Base-by-base conservation (phyloP, 768 basidiomycete species). In the Chalciporus chontae region DNA sequence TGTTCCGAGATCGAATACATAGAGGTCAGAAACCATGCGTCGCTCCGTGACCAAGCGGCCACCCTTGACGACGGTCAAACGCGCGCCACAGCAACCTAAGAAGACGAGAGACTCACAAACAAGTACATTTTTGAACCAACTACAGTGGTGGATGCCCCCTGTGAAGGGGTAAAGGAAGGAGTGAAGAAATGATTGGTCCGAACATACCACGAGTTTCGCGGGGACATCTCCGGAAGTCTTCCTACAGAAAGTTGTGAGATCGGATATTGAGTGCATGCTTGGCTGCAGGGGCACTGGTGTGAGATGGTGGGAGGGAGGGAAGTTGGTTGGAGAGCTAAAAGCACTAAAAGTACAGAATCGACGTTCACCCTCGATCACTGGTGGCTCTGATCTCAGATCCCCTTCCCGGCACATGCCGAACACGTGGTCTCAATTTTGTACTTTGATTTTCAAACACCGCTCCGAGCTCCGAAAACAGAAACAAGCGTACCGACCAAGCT, bases 81-180 rank as follows among this genome's bases (percentile, higher is more conserved):
- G 50, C 15, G 1, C 3, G 0, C n/a, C 3, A 10, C 0, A 6
- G 8, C 17, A 17, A 36, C 7, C 26, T 11, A 26, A 15, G 4
- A 21, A 2, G 9, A 17, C 0, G 11, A 7, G 17, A 5, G 19
- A 71, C 85, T 71, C 63, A 91, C 90, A 64, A 94, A 95, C 29
- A 96, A 80, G 65, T 89, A 95, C 79, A 94, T 81, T 68, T 87
- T 87, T 40, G 86, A 85, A 42, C 87, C 89, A 29, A 93, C 79
- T 52, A 93, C 85, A 36, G 92, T 94, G n/a, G 90, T 90, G 8
- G 90, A 91, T 19, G 93, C 87, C 47, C 93, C 93, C 87, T 90
- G 51, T 13, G 42, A 49, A n/a, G 32, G 8, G 40, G 41, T 11
- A 31, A 32, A n/a, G 43, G 23, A 4, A 29, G 18, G 10, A 14